A percentile compares a stretch with the other conserved stretches of the same genome.
Evolutionary conservation across 352 stramenopile genomes (phyloP).

Genomic region (Phytophthora pini): DNA sequence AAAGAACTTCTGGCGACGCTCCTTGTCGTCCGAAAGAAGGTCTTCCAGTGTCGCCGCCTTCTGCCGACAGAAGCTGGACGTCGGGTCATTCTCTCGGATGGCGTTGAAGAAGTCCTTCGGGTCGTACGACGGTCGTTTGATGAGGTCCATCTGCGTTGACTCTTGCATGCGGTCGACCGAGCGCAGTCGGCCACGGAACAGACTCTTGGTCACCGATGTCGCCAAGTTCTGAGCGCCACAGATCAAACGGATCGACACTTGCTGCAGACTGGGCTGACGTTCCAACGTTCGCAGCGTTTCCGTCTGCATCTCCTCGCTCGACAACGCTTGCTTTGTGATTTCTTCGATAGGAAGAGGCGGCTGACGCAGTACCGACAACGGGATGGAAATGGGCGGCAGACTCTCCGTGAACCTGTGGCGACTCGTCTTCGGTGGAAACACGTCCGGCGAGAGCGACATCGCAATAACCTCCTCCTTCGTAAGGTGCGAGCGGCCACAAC

Average conservation of each 20-base stretch:
- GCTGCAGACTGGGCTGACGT: slow-evolving; percentile 52
- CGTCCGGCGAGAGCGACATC: slow-evolving; percentile 81
- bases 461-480: slow-evolving; percentile 86
- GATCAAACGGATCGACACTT: slow-evolving; percentile 82
- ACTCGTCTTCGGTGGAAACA: slow-evolving; percentile 88
- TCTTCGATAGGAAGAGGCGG: slow-evolving; percentile 60
- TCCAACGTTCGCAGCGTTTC: slow-evolving; percentile 22
- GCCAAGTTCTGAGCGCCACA: slow-evolving; percentile 77
- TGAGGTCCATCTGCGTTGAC: slow-evolving; percentile 73
- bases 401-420: slow-evolving; percentile 84
- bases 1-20: slow-evolving; percentile 80
- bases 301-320: slow-evolving; percentile 21
- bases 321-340: slow-evolving; percentile 26
- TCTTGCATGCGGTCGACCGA: slow-evolving; percentile 57
- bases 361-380: slow-evolving; percentile 72
- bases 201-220: slow-evolving; percentile 69
- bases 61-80: slow-evolving; percentile 82
- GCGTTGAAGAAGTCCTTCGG: slow-evolving; percentile 81
- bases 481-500: slow-evolving; percentile 65
- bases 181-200: slow-evolving; percentile 77
- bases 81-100: slow-evolving; percentile 81
- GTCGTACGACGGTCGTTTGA: slow-evolving; percentile 67
- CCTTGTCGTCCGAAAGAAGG: slow-evolving; percentile 68
- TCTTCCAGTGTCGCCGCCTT: slow-evolving; percentile 83
- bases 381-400: slow-evolving; percentile 84